Conservation (phyloP, 805 yeast species). For the Nakazawaea peltata region DNA sequence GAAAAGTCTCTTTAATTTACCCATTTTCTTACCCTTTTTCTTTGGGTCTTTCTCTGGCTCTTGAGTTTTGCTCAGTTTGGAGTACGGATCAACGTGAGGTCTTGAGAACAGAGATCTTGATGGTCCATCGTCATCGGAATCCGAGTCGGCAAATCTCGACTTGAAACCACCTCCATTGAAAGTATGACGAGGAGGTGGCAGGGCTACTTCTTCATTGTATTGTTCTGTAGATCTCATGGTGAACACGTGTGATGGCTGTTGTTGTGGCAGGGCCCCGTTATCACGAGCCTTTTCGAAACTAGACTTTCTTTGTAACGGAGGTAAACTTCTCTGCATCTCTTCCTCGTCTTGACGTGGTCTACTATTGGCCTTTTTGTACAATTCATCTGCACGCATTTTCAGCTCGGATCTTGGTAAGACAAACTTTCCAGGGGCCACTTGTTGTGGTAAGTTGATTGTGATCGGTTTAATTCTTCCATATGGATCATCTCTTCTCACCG, state of each 20-base stretch:
- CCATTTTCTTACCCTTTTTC: slow-evolving; percentile 23
- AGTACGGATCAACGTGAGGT: too few relatives aligned
- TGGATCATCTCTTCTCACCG: slow-evolving; percentile 29
- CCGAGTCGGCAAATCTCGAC: slow-evolving; percentile 59
- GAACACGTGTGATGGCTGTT: slow-evolving; percentile 1
- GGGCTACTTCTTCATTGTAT: slow-evolving; percentile 4
- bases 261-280: slow-evolving; percentile 2
- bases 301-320: slow-evolving; percentile 36
- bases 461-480: slow-evolving; percentile 16
- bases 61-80: too few relatives aligned
- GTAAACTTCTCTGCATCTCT: slow-evolving; percentile 22
- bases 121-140: slow-evolving; percentile 50
- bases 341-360: slow-evolving; percentile 17
- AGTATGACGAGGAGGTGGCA: slow-evolving; percentile 9
- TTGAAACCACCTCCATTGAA: slow-evolving; percentile 23
- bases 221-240: background rate
- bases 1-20: slow-evolving; percentile 26
- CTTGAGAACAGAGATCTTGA: too few relatives aligned
- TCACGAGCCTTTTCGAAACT: slow-evolving; percentile 43
- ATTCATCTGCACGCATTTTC: slow-evolving; percentile 39
- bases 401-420: slow-evolving; percentile 13
- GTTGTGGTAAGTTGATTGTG: slow-evolving; percentile 8
- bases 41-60: slow-evolving; percentile 1
- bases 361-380: slow-evolving; percentile 41
- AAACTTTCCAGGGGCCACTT: slow-evolving; percentile 10